Conservation (phyloP, 176 grass and related monocot genomes). For the Secale cereale region DNA sequence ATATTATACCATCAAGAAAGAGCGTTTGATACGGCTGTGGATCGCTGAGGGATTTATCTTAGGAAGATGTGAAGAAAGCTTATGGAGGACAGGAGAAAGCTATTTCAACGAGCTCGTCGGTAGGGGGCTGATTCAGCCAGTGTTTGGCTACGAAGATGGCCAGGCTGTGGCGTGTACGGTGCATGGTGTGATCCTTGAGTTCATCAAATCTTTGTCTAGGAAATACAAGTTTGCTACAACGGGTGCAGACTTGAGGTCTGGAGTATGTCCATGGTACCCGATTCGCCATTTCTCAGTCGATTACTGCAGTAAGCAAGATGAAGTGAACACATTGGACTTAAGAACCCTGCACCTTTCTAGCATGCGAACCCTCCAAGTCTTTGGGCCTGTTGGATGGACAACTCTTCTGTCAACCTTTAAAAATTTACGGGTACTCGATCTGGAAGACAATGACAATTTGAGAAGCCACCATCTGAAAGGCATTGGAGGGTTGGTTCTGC, state of each 20-base stretch:
- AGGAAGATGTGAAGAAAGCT: background rate
- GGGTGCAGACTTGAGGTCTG: background rate
- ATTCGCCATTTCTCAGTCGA: background rate
- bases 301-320: background rate
- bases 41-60: constrained; percentile 6
- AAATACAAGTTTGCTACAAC: background rate
- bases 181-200: constrained; percentile 1
- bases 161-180: background rate
- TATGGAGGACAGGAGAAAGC: background rate
- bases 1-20: background rate
- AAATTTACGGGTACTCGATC: constrained; percentile 2
- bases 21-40: background rate
- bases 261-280: background rate
- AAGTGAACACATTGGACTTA: no score
- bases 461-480: background rate
- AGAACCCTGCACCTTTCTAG: background rate
- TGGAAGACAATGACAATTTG: background rate
- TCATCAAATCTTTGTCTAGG: background rate
- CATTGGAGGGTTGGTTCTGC: background rate
- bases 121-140: background rate
- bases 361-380: background rate
- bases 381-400: background rate
- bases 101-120: background rate
- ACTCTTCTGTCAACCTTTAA: background rate
- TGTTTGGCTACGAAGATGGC: background rate